A percentile compares a stretch with the other conserved stretches of the same genome.
Evolutionary conservation across 495 filamentous ascomycete species (phyloP).

Genomic region (Trypethelium eluteriae): DNA sequence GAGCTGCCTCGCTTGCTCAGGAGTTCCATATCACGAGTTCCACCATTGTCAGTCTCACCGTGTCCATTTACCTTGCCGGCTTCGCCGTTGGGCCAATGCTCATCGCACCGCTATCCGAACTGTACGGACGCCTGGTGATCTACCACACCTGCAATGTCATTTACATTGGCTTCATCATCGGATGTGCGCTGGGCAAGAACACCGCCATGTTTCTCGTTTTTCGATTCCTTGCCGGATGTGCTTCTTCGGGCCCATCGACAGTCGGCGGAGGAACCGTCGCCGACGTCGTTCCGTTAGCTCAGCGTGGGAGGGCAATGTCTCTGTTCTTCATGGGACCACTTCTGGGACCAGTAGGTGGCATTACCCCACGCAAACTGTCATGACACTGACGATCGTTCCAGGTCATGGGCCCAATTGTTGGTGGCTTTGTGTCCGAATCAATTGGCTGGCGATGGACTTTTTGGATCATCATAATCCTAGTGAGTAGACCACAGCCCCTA

Average conservation of each 20-base stretch:
- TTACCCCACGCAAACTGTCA: conserved; percentile 23
- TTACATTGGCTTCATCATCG: conserved; percentile 30
- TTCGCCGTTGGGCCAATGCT: conserved; percentile 23
- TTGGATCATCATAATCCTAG: conserved; percentile 17
- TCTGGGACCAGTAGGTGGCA: conserved; percentile 28
- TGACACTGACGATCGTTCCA: not conserved
- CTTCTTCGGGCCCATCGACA: conserved; percentile 22
- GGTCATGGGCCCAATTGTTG: conserved; percentile 10
- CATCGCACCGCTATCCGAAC: conserved; percentile 26
- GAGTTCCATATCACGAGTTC: conserved; percentile 22
- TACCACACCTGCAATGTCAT: conserved; percentile 40
- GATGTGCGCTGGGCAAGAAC: conserved; percentile 26
- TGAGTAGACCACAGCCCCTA: not conserved
- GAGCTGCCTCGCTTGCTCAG: conserved; percentile 16
- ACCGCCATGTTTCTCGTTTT: conserved; percentile 27
- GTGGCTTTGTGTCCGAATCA: conserved; percentile 13
- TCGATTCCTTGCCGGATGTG: conserved; percentile 29
- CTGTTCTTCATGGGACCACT: conserved; percentile 30
- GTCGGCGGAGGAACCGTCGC: conserved; percentile 29
- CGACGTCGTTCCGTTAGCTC: conserved; percentile 27
- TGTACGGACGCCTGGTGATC: conserved; percentile 25
- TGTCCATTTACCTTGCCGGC: conserved; percentile 27
- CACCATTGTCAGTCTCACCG: conserved; percentile 21
- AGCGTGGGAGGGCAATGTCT: conserved; percentile 29
- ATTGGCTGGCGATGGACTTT: conserved; percentile 18